These are phyloP conservation scores for Sporothrix protearum DNA, from an alignment of 2,329 filamentous ascomycete genomes.

Conservation along the genomic window DNA sequence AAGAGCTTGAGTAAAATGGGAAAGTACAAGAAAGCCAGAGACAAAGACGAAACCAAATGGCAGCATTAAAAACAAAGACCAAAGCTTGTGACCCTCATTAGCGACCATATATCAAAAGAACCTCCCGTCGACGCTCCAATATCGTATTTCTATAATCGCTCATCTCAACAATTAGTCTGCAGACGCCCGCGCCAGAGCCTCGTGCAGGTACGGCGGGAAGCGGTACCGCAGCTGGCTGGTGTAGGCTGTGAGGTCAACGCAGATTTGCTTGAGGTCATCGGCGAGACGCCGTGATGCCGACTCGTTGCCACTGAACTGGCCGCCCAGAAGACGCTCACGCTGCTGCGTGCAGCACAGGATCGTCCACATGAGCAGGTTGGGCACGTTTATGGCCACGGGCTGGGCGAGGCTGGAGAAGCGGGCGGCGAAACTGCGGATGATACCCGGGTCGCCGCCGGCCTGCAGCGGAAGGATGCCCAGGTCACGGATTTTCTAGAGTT, in stretches of 20 bases:
- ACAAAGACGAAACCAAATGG: background rate
- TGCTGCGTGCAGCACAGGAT: constrained; percentile 81
- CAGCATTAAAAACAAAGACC: background rate
- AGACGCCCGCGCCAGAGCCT: constrained; percentile 78
- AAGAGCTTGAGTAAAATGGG: background rate
- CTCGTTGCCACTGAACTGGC: constrained; percentile 71
- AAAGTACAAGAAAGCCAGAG: background rate
- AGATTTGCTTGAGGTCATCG: constrained; percentile 71
- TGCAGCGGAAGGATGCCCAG: constrained; percentile 78
- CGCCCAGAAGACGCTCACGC: constrained; percentile 64
- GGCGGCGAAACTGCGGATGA: constrained; percentile 74
- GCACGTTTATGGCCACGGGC: constrained; percentile 82
- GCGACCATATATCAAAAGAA: background rate
- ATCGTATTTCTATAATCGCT: background rate
- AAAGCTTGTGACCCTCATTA: background rate
- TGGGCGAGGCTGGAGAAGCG: constrained; percentile 75
- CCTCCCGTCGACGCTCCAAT: background rate
- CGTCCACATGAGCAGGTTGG: constrained; percentile 89
- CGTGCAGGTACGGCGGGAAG: constrained; percentile 80
- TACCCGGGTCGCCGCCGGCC: constrained; percentile 68
- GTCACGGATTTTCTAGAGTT: constrained; percentile 63
- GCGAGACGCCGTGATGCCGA: constrained; percentile 61
- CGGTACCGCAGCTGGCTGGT: constrained; percentile 89
- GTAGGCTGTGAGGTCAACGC: constrained; percentile 88
- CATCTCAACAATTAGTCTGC: constrained; percentile 51